Conservation (phyloP, 2,329 filamentous ascomycete genomes). For the Colletotrichum tanaceti region DNA sequence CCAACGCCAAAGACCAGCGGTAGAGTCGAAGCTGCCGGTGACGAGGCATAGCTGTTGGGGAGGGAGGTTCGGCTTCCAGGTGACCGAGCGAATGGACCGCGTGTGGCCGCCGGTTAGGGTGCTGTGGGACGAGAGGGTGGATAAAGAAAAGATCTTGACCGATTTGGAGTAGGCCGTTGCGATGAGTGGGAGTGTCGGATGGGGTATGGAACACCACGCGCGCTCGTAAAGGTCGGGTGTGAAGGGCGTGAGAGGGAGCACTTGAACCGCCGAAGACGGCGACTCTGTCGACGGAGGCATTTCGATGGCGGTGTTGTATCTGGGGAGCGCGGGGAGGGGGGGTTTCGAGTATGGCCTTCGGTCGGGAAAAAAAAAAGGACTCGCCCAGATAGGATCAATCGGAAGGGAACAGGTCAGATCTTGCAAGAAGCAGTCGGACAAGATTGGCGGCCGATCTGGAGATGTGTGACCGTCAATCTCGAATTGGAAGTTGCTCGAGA, state of each 20-base stretch:
- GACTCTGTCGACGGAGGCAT: slow-evolving; percentile 26
- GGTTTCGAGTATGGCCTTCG: background rate
- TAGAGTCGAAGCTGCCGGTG: slow-evolving; percentile 93
- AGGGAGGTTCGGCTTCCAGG: slow-evolving; percentile 80
- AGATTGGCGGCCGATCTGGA: background rate
- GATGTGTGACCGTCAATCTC: background rate
- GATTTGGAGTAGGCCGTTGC: slow-evolving; percentile 90
- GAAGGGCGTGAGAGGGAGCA: slow-evolving; percentile 62
- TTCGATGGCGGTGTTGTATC: slow-evolving; percentile 8
- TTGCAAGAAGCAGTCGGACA: background rate
- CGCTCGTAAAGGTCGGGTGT: slow-evolving; percentile 73
- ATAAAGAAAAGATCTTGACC: slow-evolving; percentile 89
- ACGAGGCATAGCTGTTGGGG: slow-evolving; percentile 79
- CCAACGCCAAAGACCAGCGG: slow-evolving; percentile 84
- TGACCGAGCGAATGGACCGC: slow-evolving; percentile 84
- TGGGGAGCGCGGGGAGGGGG: background rate
- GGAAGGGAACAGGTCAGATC: background rate
- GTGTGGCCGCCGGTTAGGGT: slow-evolving; percentile 88
- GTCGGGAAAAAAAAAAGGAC: background rate
- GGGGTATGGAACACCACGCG: slow-evolving; percentile 86
- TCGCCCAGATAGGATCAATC: background rate
- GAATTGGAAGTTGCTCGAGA: background rate
- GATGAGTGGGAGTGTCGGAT: slow-evolving; percentile 87
- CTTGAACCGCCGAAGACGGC: slow-evolving; percentile 40
- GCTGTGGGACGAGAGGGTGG: slow-evolving; percentile 81